These are phyloP conservation scores for Penicillium sp. DNA, from an alignment of 2,329 filamentous ascomycete species.

Conservation along the genomic window DNA sequence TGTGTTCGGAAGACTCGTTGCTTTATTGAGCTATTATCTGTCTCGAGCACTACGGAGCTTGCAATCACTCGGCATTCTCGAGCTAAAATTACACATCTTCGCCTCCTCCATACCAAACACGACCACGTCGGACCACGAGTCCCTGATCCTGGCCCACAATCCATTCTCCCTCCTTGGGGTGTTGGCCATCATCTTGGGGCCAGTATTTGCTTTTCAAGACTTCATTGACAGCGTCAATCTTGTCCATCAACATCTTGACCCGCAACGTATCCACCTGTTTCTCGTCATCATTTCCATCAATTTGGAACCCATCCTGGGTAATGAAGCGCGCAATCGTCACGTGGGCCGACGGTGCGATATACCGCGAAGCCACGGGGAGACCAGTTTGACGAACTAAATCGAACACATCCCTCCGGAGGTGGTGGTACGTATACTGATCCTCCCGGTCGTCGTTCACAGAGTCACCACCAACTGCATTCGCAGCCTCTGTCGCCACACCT, in stretches of 20 bases:
- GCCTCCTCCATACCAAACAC: slow-evolving; percentile 85
- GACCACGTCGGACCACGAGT: slow-evolving; percentile 65
- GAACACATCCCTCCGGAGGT: slow-evolving; percentile 74
- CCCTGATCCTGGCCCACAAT: slow-evolving; percentile 75
- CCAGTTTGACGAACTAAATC: slow-evolving; percentile 54
- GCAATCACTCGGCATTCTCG: not conserved
- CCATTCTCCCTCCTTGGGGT: slow-evolving; percentile 62
- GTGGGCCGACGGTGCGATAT: slow-evolving; percentile 84
- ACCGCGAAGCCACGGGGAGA: slow-evolving; percentile 66
- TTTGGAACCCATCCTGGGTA: slow-evolving; percentile 52
- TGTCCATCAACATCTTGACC: slow-evolving; percentile 59
- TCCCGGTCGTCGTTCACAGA: slow-evolving; percentile 45
- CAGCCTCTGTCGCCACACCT: no score
- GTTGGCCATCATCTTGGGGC: slow-evolving; percentile 45
- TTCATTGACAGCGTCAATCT: slow-evolving; percentile 67
- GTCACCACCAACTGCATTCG: no score
- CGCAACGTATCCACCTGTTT: slow-evolving; percentile 43
- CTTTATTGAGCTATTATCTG: no score
- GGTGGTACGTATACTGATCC: slow-evolving; percentile 70
- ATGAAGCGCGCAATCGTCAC: slow-evolving; percentile 79
- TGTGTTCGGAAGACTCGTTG: no score
- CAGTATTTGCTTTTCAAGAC: slow-evolving; percentile 68
- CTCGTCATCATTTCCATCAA: slow-evolving; percentile 28
- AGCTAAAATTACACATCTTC: slow-evolving; percentile 48
- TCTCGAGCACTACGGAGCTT: no score